Evolutionary conservation across 2,329 filamentous ascomycete genomes (phyloP).

Genomic region (Colletotrichum higginsianum): DNA sequence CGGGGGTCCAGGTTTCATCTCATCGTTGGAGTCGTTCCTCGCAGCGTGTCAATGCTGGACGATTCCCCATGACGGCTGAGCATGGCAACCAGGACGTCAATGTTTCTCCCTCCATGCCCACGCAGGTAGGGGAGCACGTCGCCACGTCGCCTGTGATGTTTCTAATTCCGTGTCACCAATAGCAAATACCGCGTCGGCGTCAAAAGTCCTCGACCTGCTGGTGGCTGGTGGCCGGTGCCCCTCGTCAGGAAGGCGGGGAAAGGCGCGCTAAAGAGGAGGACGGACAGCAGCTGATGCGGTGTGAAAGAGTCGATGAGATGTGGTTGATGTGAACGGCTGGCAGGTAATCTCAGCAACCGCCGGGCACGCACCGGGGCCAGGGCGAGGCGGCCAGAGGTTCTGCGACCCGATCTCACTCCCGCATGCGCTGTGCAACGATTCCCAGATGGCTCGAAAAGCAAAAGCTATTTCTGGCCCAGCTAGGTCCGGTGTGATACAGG

Average conservation of each 20-base stretch:
- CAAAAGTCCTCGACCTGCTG: conserved; percentile 29
- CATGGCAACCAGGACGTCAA: conserved; percentile 17
- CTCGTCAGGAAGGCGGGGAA: conserved; percentile 21
- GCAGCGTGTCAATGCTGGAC: conserved; percentile 39
- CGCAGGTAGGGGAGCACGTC: conserved; percentile 24
- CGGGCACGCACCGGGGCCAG: conserved; percentile 21
- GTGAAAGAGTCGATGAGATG: conserved; percentile 3
- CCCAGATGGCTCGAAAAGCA: conserved; percentile 32
- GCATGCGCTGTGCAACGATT: conserved; percentile 38
- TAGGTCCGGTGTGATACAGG: conserved; percentile 14
- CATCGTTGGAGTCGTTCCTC: conserved; percentile 38
- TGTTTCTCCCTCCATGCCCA: conserved; percentile 28
- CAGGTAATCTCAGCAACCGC: conserved; percentile 41
- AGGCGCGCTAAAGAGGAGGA: not conserved
- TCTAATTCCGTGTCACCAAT: conserved; percentile 36
- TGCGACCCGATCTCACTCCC: conserved; percentile 42
- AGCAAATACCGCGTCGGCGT: conserved; percentile 28
- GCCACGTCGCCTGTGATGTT: conserved; percentile 31
- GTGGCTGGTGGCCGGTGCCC: conserved; percentile 19
- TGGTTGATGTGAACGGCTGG: conserved; percentile 29
- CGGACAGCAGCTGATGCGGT: not conserved
- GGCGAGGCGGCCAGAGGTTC: conserved; percentile 35
- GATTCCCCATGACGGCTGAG: conserved; percentile 27
- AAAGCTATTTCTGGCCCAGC: conserved; percentile 40
- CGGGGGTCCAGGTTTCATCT: conserved; percentile 41